Conservation (phyloP, 768 basidiomycete genomes). For the Polyporus arcularius region DNA sequence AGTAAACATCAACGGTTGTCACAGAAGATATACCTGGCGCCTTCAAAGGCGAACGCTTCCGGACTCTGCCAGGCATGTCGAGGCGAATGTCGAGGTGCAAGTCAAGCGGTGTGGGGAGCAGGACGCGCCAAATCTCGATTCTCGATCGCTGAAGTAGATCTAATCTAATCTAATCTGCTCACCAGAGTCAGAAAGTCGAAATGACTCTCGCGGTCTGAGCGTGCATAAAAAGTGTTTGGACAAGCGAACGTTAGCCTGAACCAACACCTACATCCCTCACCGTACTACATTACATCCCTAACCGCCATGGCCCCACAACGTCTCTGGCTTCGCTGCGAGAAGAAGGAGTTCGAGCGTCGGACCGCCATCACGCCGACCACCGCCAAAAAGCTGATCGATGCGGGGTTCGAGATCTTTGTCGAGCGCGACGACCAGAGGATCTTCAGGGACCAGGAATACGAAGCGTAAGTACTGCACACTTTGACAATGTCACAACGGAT, state of each 20-base stretch:
- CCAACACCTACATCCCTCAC: no score
- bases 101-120: neutral
- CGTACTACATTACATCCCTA: neutral
- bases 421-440: slow-evolving; percentile 94
- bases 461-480: slow-evolving; percentile 61
- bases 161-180: slow-evolving; percentile 10
- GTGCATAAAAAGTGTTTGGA: no score
- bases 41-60: slow-evolving; percentile 32
- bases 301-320: slow-evolving; percentile 46
- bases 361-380: slow-evolving; percentile 92
- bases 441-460: slow-evolving; percentile 91
- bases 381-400: slow-evolving; percentile 82
- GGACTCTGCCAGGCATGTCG: slow-evolving; percentile 25
- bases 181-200: neutral
- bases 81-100: neutral
- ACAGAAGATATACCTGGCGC: slow-evolving; percentile 29
- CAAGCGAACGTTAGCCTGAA: no score
- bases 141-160: neutral
- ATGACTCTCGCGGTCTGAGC: neutral
- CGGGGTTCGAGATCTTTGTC: slow-evolving; percentile 87
- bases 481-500: neutral
- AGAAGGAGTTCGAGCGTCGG: slow-evolving; percentile 91
- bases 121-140: slow-evolving; percentile 7
- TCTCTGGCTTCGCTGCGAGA: slow-evolving; percentile 97
- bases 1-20: neutral